These are phyloP conservation scores for Fagus crenata DNA, from an alignment of 306 rosid genomes.

Conservation along the genomic window DNA sequence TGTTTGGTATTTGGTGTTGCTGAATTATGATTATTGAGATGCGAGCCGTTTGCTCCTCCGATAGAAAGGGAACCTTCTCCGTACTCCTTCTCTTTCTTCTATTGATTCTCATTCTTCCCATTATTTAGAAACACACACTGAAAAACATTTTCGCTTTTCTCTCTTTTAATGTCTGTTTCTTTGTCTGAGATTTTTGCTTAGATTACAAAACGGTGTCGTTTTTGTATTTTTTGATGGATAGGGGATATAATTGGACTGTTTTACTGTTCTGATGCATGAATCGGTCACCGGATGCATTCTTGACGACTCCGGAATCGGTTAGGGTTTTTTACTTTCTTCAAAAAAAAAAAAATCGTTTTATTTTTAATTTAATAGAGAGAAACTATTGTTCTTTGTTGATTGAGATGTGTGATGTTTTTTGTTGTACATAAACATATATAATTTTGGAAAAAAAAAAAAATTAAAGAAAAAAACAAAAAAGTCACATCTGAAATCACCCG, in stretches of 20 bases:
- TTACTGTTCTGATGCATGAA: conserved; percentile 48
- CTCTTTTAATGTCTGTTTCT: neutral
- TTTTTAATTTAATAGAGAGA: too few species aligned
- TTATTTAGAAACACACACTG: conserved; percentile 35
- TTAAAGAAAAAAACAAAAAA: conserved; percentile 18
- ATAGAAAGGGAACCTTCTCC: conserved; percentile 76
- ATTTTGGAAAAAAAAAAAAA: conserved; percentile 22
- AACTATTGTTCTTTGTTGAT: too few species aligned
- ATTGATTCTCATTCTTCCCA: conserved; percentile 70
- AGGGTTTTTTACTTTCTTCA: conserved; percentile 16
- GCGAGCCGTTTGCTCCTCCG: conserved; percentile 63
- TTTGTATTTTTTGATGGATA: neutral
- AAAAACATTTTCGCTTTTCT: neutral
- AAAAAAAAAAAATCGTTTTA: too few species aligned
- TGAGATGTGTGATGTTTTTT: too few species aligned
- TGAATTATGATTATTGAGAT: conserved; percentile 43
- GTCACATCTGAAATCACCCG: conserved; percentile 47
- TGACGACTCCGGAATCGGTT: conserved; percentile 63
- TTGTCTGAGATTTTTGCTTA: too few species aligned
- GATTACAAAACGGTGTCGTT: neutral
- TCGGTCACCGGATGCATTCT: conserved; percentile 45
- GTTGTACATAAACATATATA: conserved; percentile 5
- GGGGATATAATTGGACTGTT: conserved; percentile 7
- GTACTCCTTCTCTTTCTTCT: conserved; percentile 66
- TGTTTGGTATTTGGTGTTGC: neutral